Evolutionary conservation across 306 rosid species (phyloP), one percentile per base, ranked within the genome.

Genomic region (Gastrolobium villosum): DNA sequence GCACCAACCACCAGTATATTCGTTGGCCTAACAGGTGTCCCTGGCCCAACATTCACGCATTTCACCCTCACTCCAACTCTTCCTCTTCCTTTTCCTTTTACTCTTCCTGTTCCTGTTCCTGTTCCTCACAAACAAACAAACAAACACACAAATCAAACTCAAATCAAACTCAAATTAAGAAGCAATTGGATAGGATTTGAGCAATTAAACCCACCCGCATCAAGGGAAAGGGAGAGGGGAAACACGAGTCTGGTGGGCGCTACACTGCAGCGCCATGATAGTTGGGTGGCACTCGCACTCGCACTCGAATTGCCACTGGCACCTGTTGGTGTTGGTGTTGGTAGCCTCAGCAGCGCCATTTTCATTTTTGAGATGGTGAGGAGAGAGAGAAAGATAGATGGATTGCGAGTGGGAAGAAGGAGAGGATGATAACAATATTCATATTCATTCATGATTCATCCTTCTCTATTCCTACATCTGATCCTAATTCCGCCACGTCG

Each of bases 1-100:
- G 90, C 90, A 1, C 98, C 99, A 1, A 95, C 96, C 64, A 95
- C 98, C 13, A 91, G 91, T 55, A 95, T 84, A 54, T 78, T 95
- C 0, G 98, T 93, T 1, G 98, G 48, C 75, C 98, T 86, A 4
- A 95, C 89, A 4, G 96, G 93, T 0, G 97, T 94, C 2, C 95
- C 93, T 0, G 89, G 90, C 13, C 88, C 93, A 5, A 94, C 78
- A 82, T 92, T 92, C 75, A 86, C 87, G 68, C 85, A 75, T 70
- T 45, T 81, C 53, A 82, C 66, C 6, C 52, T 36, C 34, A 35
- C 14, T 44, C 52, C 39, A 3, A 4, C 15, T 13, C 14, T 50
- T 36, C 48, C 13, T 54, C 44, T 34, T 46, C 7, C 43, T 56
- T 31, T 7, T 50, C 61, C 15, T 39, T 20, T 39, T 63, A 36